A percentile compares a stretch with the other conserved stretches of the same genome.
Evolutionary conservation across 1,284 basidiomycete genomes (phyloP).

Genomic region (Austropuccinia psidii): DNA sequence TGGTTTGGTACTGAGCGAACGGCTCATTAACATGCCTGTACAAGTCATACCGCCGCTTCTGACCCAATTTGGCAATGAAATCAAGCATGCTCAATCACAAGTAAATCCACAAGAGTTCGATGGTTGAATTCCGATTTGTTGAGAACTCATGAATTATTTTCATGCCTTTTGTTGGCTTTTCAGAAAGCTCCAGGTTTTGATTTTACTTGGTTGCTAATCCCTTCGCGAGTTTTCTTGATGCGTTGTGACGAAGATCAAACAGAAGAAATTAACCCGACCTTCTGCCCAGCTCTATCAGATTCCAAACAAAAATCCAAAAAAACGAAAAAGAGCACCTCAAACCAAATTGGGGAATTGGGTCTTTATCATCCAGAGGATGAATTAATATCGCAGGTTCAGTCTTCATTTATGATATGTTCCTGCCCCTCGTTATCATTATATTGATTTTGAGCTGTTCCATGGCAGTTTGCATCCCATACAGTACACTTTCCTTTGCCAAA

Average conservation of each 20-base stretch:
- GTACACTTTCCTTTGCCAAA: constrained; percentile 24
- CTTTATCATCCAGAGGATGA: constrained; percentile 36
- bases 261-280: constrained; percentile 17
- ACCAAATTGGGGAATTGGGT: background rate
- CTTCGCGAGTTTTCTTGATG: constrained; percentile 14
- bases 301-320: constrained; percentile 1
- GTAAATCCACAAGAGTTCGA: background rate
- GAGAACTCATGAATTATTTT: background rate
- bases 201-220: constrained; percentile 18
- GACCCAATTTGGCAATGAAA: constrained; percentile 21
- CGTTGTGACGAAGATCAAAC: background rate
- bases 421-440: too few species aligned
- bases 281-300: background rate
- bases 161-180: background rate
- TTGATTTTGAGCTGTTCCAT: too few species aligned
- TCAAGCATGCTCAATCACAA: constrained; percentile 34
- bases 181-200: constrained; percentile 33
- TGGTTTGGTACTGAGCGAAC: constrained; percentile 22
- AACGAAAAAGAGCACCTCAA: background rate
- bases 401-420: background rate
- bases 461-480: constrained; percentile 35
- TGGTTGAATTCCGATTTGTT: background rate
- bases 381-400: constrained; percentile 36
- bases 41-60: constrained; percentile 32
- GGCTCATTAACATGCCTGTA: constrained; percentile 30